These are phyloP conservation scores for Fusarium sambucinum DNA, from an alignment of 2,329 filamentous ascomycete species.

Conservation along the genomic window DNA sequence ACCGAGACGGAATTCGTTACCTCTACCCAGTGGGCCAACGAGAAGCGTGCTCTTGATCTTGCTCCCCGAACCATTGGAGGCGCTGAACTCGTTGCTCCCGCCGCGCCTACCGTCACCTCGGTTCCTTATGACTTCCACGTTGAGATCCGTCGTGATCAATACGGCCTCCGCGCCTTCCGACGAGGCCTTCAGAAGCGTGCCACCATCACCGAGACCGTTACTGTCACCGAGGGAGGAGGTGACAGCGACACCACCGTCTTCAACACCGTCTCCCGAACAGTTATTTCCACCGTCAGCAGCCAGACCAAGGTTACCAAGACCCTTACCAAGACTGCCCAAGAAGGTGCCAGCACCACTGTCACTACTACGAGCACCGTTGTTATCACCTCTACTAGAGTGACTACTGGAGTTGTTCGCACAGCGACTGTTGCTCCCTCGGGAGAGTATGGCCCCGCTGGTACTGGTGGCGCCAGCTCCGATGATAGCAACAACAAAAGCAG, in stretches of 20 bases:
- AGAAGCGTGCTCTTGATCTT: constrained; percentile 51
- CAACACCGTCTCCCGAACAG: constrained; percentile 49
- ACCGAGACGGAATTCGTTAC: constrained; percentile 54
- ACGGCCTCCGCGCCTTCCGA: constrained; percentile 37
- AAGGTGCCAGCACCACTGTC: constrained; percentile 54
- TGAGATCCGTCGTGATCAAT: constrained; percentile 20
- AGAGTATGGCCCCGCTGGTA: constrained; percentile 40
- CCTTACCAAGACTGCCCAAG: constrained; percentile 52
- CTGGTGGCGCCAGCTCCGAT: constrained; percentile 22
- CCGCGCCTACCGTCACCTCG: constrained; percentile 39
- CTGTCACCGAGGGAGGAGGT: constrained; percentile 49
- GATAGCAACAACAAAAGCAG: constrained; percentile 29
- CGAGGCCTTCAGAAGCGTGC: constrained; percentile 52
- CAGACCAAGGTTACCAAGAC: constrained; percentile 48
- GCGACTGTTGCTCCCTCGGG: constrained; percentile 46
- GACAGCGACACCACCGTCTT: constrained; percentile 45
- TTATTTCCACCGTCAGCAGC: constrained; percentile 51
- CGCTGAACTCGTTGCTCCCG: constrained; percentile 29
- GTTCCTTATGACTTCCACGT: constrained; percentile 28
- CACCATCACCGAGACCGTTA: constrained; percentile 50
- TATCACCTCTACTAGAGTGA: constrained; percentile 52
- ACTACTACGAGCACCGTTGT: constrained; percentile 55
- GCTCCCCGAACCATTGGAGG: constrained; percentile 46
- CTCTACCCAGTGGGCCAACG: constrained; percentile 50
- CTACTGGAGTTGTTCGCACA: constrained; percentile 49